phyloP scores from a whole-genome alignment of 257 asterid species.

The Misopates orontium region DNA sequence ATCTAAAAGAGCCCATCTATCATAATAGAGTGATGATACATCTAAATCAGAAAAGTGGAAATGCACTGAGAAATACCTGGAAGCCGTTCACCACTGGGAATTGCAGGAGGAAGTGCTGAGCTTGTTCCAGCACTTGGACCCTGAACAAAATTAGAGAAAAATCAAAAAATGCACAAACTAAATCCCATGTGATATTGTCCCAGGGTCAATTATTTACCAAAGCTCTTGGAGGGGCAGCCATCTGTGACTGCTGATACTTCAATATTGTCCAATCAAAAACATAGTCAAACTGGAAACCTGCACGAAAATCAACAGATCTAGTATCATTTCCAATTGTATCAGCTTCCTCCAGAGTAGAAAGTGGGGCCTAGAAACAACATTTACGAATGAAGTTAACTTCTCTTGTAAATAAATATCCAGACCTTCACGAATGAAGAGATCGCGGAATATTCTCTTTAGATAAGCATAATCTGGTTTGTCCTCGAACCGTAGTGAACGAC shows the following conservation, averaged over 20 bases:
- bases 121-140: slow-evolving; percentile 59
- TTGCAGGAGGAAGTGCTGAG: slow-evolving; percentile 65
- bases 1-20: background rate
- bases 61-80: slow-evolving; percentile 19
- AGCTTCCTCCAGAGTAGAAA: no score
- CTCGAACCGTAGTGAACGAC: slow-evolving; percentile 34
- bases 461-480: slow-evolving; percentile 36
- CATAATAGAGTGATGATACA: no score
- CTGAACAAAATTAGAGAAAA: slow-evolving; percentile 35
- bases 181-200: background rate
- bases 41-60: background rate
- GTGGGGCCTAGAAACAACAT: no score
- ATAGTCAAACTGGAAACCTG: slow-evolving; percentile 38
- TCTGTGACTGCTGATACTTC: slow-evolving; percentile 31
- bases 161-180: background rate
- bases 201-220: slow-evolving; percentile 17
- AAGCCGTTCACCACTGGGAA: slow-evolving; percentile 33
- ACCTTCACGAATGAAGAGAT: slow-evolving; percentile 29
- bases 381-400: background rate
- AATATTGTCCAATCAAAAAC: slow-evolving; percentile 39
- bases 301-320: background rate
- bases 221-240: slow-evolving; percentile 26
- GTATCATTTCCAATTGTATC: background rate
- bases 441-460: slow-evolving; percentile 31
- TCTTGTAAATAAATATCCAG: background rate